Evolutionary conservation across 2,329 filamentous ascomycete genomes (phyloP).

Genomic region (Fusarium albosuccineum): DNA sequence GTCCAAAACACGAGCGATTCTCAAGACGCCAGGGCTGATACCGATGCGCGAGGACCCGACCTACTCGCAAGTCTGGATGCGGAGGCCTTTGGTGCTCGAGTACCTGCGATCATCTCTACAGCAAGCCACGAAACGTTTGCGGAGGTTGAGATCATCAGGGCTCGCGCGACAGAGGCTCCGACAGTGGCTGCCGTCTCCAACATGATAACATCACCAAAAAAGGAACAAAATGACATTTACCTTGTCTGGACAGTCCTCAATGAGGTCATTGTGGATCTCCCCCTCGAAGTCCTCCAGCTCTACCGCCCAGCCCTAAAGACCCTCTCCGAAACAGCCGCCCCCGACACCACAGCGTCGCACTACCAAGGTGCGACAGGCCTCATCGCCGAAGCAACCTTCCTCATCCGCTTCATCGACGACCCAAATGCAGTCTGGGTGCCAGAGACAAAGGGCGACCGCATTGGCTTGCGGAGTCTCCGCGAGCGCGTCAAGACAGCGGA

Average conservation of each 20-base stretch:
- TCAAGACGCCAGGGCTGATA: not conserved
- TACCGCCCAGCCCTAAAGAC: conserved; percentile 8
- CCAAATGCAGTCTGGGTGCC: conserved; percentile 10
- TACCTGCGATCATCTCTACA: conserved; percentile 3
- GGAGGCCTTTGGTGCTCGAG: conserved; percentile 1
- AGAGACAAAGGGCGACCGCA: not conserved
- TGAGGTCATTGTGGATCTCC: conserved; percentile 3
- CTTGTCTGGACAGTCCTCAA: conserved; percentile 4
- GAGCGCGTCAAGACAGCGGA: conserved; percentile 3
- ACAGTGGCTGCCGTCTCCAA: conserved; percentile 2
- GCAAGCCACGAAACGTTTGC: not conserved
- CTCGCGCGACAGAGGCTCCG: conserved; percentile 10
- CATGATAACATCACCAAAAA: not conserved
- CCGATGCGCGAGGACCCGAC: not conserved
- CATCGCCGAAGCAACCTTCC: not conserved
- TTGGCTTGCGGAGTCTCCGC: conserved; percentile 9
- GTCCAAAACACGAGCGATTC: not conserved
- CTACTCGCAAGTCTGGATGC: not conserved
- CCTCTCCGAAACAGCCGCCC: not conserved
- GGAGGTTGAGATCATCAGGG: not conserved
- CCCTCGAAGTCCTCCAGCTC: not conserved
- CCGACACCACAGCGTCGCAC: not conserved
- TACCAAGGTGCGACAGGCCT: not conserved
- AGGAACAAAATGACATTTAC: not conserved
- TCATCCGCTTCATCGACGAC: conserved; percentile 7